These are phyloP conservation scores for Nicotiana undulata DNA, from an alignment of 257 asterid genomes.

Conservation along the genomic window DNA sequence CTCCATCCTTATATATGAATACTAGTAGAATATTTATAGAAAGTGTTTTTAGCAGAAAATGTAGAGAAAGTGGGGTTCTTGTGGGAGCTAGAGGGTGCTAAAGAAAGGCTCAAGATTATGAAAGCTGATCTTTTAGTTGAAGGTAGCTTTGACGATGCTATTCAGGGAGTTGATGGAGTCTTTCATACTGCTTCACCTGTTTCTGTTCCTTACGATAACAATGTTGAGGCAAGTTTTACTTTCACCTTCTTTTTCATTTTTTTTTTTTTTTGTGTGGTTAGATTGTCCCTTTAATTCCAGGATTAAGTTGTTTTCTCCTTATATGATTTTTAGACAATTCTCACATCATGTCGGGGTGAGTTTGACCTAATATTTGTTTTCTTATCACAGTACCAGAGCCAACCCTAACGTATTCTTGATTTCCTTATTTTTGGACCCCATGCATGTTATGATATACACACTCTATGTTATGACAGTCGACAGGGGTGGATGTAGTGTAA, in stretches of 20 bases:
- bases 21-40: not conserved
- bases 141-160: conserved; percentile 80
- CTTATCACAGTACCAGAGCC: not conserved
- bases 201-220: conserved; percentile 46
- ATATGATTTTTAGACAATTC: not conserved
- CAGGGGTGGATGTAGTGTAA: no score
- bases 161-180: conserved; percentile 78
- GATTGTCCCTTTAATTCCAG: not conserved
- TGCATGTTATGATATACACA: no score
- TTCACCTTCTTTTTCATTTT: not conserved
- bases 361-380: not conserved
- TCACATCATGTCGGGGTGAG: not conserved
- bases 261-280: not conserved
- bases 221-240: conserved; percentile 44
- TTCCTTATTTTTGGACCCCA: no score
- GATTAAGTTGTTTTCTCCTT: not conserved
- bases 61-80: conserved; percentile 54
- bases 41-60: conserved; percentile 31
- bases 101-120: conserved; percentile 68
- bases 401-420: not conserved
- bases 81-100: conserved; percentile 77
- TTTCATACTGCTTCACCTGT: conserved; percentile 95
- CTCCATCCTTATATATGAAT: not conserved
- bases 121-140: conserved; percentile 66
- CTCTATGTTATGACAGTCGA: no score